Base-by-base conservation (phyloP, 2,329 filamentous ascomycete genomes). In the Exophiala calicioides region DNA sequence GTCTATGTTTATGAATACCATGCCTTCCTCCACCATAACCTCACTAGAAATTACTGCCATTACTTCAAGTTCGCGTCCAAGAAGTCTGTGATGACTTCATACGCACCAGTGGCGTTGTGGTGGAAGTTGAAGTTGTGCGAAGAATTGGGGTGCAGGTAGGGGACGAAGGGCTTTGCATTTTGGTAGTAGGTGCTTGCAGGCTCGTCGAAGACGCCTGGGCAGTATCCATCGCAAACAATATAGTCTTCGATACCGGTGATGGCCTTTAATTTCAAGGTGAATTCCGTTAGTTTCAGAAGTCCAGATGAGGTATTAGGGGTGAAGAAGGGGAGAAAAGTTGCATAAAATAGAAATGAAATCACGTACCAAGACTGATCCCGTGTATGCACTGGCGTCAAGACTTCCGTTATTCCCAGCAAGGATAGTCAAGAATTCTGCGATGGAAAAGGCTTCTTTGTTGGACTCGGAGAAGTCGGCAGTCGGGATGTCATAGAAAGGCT, bases 61-160 rank as follows among this genome's bases (percentile, higher is more conserved):
- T 43, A 48, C 27, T 37, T 49, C 23, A 46, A n/a, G 19, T 51
- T 41, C 19, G 19, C 20, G n/a, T 24, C 37, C 32, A 47, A 33
- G 23, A 47, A 47, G 13, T 47, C 48, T 3, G 58, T 60, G 47
- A 61, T 58, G 6, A 61, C 59, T 10, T 35, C 37, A 36, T 53
- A 60, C 5, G 51, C 56, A 10, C 56, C 57, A 16, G 55, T 58
- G 16, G 57, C 55, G 44, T 60, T 60, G 27, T 46, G 43, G 38
- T 59, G 57, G 44, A 60, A 60, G 29, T 59, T 57, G 41, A 65
- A 53, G 24, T 56, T 58, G 51, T 63, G 60, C 15, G 58, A 60
- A 27, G 54, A 51, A 3, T 53, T 53, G 7, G 56, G 58, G 37
- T 60, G 54, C 4, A 64, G 26, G n/a, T 48, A 42, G 9, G 40